These are phyloP conservation scores for Globisporangium okanoganense DNA, from an alignment of 352 stramenopile genomes.

Conservation along the genomic window DNA sequence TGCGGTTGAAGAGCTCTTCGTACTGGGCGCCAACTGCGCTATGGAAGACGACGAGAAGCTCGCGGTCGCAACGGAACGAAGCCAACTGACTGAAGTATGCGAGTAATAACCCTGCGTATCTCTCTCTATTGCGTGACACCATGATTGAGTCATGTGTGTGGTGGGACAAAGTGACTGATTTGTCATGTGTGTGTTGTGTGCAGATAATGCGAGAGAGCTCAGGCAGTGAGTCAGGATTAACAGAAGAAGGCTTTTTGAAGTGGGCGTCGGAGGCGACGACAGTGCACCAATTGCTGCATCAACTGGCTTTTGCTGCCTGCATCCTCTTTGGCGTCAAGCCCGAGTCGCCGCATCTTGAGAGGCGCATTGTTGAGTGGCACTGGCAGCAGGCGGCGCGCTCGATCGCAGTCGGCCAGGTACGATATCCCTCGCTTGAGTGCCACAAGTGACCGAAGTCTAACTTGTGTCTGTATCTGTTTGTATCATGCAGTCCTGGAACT, in stretches of 20 bases:
- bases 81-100: conserved; percentile 38
- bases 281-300: conserved; percentile 56
- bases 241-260: conserved; percentile 41
- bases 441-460: background rate
- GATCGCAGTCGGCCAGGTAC: conserved; percentile 52
- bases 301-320: conserved; percentile 70
- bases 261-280: conserved; percentile 39
- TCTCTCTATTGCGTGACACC: background rate
- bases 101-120: conserved; percentile 6
- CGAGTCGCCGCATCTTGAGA: conserved; percentile 56
- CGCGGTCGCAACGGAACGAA: conserved; percentile 28
- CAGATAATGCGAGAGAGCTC: background rate
- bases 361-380: conserved; percentile 69
- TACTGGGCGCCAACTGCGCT: conserved; percentile 25
- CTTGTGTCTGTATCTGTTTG: conserved; percentile 10
- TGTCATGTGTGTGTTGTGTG: background rate
- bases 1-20: conserved; percentile 43
- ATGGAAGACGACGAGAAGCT: conserved; percentile 9
- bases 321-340: conserved; percentile 78
- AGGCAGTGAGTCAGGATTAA: conserved; percentile 17
- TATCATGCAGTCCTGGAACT: conserved; percentile 57
- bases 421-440: conserved; percentile 5
- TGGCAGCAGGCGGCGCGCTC: conserved; percentile 50
- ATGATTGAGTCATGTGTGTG: background rate
- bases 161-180: background rate